Evolutionary conservation across 108 stramenopile species (phyloP).

Genomic region (Fistulifera solaris): DNA sequence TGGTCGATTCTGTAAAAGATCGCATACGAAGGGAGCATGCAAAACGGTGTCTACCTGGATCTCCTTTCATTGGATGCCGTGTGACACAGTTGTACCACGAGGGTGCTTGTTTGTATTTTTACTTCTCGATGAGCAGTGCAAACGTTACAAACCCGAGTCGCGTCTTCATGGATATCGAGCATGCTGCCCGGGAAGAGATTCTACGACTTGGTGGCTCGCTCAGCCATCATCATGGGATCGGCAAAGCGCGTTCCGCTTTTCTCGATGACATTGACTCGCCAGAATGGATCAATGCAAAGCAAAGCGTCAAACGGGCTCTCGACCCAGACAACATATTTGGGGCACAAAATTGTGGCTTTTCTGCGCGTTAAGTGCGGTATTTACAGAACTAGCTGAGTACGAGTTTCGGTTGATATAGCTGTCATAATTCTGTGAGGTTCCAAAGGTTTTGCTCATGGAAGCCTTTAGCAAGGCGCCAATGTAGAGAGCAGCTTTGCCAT

Average conservation of each 20-base stretch:
- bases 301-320: constrained; percentile 43
- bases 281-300: constrained; percentile 23
- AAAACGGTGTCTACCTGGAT: constrained; percentile 57
- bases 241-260: constrained; percentile 73
- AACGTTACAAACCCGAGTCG: constrained; percentile 47
- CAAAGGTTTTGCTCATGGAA: too few species aligned
- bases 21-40: constrained; percentile 59
- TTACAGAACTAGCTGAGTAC: too few species aligned
- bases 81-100: constrained; percentile 95
- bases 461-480: too few species aligned
- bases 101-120: constrained; percentile 92
- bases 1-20: constrained; percentile 54
- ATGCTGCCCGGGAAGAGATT: constrained; percentile 79
- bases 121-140: constrained; percentile 75
- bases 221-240: constrained; percentile 93
- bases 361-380: too few species aligned
- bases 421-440: too few species aligned
- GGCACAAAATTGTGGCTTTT: constrained; percentile 49
- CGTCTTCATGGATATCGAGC: constrained; percentile 68
- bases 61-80: constrained; percentile 74
- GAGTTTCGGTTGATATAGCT: too few species aligned
- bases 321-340: constrained; percentile 77
- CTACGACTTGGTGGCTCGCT: constrained; percentile 78
- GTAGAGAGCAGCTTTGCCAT: too few species aligned
- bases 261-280: constrained; percentile 36